Evolutionary conservation across 2,329 filamentous ascomycete species (phyloP).

Genomic region (Aspergillus awamori): DNA sequence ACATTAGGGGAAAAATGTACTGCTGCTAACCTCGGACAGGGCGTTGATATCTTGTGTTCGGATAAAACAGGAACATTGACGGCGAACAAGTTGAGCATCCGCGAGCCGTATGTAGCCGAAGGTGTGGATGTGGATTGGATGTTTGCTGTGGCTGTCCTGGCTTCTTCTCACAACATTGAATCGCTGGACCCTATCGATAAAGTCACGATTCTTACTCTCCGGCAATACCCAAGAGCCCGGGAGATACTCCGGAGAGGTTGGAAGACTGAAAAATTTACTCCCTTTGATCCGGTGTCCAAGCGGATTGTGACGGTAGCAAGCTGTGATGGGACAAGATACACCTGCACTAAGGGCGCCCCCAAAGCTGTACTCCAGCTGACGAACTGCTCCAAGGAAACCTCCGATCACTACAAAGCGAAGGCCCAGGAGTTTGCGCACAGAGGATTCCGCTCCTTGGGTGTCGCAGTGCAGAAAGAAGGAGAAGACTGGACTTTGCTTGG

Average conservation of each 20-base stretch:
- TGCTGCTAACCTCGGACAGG: conserved; percentile 31
- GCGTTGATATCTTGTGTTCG: conserved; percentile 78
- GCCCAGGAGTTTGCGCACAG: conserved; percentile 74
- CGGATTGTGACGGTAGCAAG: conserved; percentile 72
- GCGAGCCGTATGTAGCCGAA: conserved; percentile 75
- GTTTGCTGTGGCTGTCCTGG: conserved; percentile 77
- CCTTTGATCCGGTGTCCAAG: conserved; percentile 76
- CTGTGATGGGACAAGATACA: conserved; percentile 69
- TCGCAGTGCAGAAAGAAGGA: conserved; percentile 75
- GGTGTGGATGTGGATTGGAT: conserved; percentile 81
- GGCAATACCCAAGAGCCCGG: conserved; percentile 73
- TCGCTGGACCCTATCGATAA: conserved; percentile 79
- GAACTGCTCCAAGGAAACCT: conserved; percentile 66
- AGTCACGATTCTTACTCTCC: conserved; percentile 73
- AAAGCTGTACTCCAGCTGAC: conserved; percentile 72
- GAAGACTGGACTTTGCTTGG: conserved; percentile 73
- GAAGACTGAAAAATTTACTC: conserved; percentile 73
- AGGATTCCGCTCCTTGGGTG: conserved; percentile 78
- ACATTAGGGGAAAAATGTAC: neutral
- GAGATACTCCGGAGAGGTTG: conserved; percentile 74
- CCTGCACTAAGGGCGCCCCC: conserved; percentile 76
- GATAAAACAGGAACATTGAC: conserved; percentile 79
- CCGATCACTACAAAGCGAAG: conserved; percentile 69
- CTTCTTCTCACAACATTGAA: conserved; percentile 77
- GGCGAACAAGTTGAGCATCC: conserved; percentile 67